Base-by-base conservation (phyloP, 106 monocot genomes). In the Acorus gramineus region DNA sequence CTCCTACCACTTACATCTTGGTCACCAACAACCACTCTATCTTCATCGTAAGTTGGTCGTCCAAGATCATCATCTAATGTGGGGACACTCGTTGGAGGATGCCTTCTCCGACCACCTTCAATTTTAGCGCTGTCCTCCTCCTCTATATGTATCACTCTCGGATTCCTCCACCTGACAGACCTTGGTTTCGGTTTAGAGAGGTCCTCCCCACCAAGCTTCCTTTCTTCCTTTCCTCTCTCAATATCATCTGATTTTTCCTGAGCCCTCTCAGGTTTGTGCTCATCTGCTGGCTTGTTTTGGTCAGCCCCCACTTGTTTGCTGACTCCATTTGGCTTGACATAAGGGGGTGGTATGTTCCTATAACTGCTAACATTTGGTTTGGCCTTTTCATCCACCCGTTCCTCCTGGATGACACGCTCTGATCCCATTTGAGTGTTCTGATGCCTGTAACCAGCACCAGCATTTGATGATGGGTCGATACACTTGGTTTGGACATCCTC, bases 331-430 rank as follows among this genome's bases (percentile, higher is more conserved):
- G 80, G 66, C 60, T 78, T 80, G 14, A 75, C 58, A 71, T 87
- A 87, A 43, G 87, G 83, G 46, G 83, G 83, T 9, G 61, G 47
- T 69, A 72, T 44, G 47, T 69, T 68, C 45, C 68, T 70, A 8
- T 64, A 67, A 61, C 71, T 59, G 47, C 44, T 47, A 60, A 55
- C 6, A 47, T 9, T 45, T 7, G 28, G 28, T 28, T 46, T 7
- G 61, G 46, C 66, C 11, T 64, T 65, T 57, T 53, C 56, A 2
- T 3, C 52, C 28, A 28, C 28, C 28, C 28, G 1, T 28, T 28
- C 28, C 28, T 28, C 28, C 28, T 28, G 28, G 28, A 28, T 28
- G 28, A 28, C 28, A 28, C 28, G 28, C 28, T 28, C 28, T 28
- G 28, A 28, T 28, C 28, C 28, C 28, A 28, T 28, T 28, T 28